Evolutionary conservation across 2,329 filamentous ascomycete species (phyloP), one percentile per base, ranked within the genome.

Genomic region (Grosmannia serpens): DNA sequence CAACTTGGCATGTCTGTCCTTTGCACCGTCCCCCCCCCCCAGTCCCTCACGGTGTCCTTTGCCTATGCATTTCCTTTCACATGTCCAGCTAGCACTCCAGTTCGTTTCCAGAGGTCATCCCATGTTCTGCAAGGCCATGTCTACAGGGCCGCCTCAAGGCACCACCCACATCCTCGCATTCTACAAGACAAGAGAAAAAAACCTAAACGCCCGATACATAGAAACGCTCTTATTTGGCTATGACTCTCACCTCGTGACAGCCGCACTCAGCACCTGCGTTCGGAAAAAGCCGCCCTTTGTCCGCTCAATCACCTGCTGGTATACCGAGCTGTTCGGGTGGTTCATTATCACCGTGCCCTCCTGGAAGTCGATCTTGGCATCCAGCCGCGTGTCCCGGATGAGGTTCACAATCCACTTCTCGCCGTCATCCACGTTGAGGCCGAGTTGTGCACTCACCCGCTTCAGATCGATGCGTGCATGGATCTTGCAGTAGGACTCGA

Each of bases 371-470:
- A 97, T 97, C 84, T 99, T 99, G 69, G 94, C 94, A 70, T 99
- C 94, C 63, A 99, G 88, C 63, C 91, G 84, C 27, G 94, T 99
- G 76, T 99, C 94, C 64, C 94, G 87, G 75, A 99, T 99, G 64
- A 99, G 82, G 79, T 99, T 99, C 67, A 99, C 94, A 69, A 99
- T 99, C 94, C 94, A 99, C 81, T 99, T 99, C 84, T 99, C 94
- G 68, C 94, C 94, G 70, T 97, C 94, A 70, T 95, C 90, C 68
- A 91, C 86, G 71, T 88, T 90, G 64, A 99, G 81, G 64, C 92
- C 94, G 61, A 99, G 85, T 71, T 94, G 89, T 63, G 85, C 87
- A 64, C 91, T 96, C 60, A 99, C 83, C 68, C 97, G 94, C 82
- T 91, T 91, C 73, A 99, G 97, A 73, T 97, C 92, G 71, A 99